phyloP scores from a whole-genome alignment of 2,329 filamentous ascomycete species.

The Sporothrix dimorphospora region DNA sequence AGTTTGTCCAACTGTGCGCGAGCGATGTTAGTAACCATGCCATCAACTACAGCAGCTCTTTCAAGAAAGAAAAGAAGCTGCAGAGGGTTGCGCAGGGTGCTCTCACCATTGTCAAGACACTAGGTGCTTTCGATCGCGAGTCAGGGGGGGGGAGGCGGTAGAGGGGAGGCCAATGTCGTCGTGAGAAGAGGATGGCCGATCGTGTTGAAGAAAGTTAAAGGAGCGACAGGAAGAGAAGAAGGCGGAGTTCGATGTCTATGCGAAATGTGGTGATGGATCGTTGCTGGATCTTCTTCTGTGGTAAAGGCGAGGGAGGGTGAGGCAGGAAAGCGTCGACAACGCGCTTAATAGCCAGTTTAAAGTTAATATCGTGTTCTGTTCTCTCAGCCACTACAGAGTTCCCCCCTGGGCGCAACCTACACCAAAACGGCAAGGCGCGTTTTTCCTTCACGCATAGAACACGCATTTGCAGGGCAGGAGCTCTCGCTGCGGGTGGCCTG shows the following conservation, averaged over 20 bases:
- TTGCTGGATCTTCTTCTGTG: neutral
- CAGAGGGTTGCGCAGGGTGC: neutral
- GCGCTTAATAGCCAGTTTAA: slow-evolving; percentile 7
- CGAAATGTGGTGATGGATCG: neutral
- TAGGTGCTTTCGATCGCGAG: neutral
- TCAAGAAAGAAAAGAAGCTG: neutral
- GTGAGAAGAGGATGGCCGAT: neutral
- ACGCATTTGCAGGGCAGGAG: neutral
- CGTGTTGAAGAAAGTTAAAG: neutral
- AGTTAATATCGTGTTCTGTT: slow-evolving; percentile 30
- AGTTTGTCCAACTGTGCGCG: slow-evolving; percentile 80
- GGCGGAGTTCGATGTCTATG: neutral
- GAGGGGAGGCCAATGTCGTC: neutral
- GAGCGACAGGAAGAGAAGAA: neutral
- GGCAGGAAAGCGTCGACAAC: neutral
- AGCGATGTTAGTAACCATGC: neutral
- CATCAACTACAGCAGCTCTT: too few relatives aligned
- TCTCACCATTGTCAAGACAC: slow-evolving; percentile 15
- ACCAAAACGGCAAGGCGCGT: slow-evolving; percentile 28
- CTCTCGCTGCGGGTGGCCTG: neutral
- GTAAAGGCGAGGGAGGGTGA: neutral
- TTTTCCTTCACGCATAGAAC: neutral
- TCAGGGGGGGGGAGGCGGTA: neutral
- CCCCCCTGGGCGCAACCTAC: slow-evolving; percentile 20
- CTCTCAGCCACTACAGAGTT: slow-evolving; percentile 8